phyloP scores from a whole-genome alignment of 768 basidiomycete species.

The Pleurotus tuber-regium region DNA sequence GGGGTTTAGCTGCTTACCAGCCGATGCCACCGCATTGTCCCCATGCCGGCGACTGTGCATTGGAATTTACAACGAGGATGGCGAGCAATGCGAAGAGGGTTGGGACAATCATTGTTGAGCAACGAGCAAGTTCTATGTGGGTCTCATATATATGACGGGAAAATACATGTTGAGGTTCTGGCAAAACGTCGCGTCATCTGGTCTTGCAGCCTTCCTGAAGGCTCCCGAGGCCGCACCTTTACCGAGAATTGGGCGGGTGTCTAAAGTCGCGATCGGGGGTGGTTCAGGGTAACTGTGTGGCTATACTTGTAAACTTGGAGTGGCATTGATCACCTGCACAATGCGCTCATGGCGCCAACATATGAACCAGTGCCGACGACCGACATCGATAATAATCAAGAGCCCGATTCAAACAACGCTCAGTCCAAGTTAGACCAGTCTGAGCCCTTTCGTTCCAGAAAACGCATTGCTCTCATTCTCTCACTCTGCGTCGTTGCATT shows the following conservation, averaged over 20 bases:
- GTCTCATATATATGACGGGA: background rate
- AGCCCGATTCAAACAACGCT: background rate
- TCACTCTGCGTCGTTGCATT: conserved; percentile 30
- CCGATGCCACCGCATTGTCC: conserved; percentile 42
- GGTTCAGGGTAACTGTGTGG: background rate
- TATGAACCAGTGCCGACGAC: conserved; percentile 32
- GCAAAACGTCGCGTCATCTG: conserved; percentile 1
- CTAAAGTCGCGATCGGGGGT: background rate
- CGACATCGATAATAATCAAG: conserved; percentile 13
- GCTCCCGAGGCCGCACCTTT: background rate
- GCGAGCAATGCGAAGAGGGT: background rate
- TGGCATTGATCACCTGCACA: background rate
- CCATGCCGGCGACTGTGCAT: conserved; percentile 38
- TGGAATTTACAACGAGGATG: conserved; percentile 8
- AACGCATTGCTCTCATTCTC: conserved; percentile 26
- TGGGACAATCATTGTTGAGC: background rate
- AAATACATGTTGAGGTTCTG: no score
- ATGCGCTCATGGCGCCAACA: conserved; percentile 15
- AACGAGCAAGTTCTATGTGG: background rate
- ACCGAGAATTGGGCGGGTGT: conserved; percentile 3
- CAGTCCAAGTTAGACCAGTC: background rate
- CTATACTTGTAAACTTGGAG: background rate
- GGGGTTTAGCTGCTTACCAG: conserved; percentile 24
- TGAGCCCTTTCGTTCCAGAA: conserved; percentile 10
- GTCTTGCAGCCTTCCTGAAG: background rate